Evolutionary conservation across 768 basidiomycete species (phyloP), one percentile per base, ranked within the genome.

Genomic region (Mycena alexandri): DNA sequence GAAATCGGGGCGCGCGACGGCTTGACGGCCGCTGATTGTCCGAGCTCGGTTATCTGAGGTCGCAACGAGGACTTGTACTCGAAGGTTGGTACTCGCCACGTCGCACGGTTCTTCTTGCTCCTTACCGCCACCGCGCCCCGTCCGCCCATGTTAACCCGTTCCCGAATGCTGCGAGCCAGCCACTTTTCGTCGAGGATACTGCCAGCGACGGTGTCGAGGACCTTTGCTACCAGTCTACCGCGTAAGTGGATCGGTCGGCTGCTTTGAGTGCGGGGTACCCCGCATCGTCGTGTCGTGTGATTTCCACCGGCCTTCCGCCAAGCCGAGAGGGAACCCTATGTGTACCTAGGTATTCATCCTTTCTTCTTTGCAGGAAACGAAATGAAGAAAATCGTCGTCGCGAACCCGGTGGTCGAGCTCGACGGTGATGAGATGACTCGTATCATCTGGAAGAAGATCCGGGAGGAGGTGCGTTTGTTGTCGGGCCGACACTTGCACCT

Each of bases 341-440:
- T n/a, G n/a, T n/a, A n/a, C n/a, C n/a, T n/a, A n/a, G n/a, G n/a
- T n/a, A 34, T 36, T 34, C 38, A 17, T 52, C 5, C 56, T 56
- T 38, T 48, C 25, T 24, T 47, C 65, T 61, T 64, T 61, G 29
- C 55, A 75, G 67, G 64, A 65, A 68, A 38, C 56, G 71, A 75
- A 47, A 75, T 76, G 73, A 50, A 56, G 77, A 93, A 92, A 78
- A 96, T 98, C 74, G 86, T 85, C 33, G 95, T 96, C 55, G 82
- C 87, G 75, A 95, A 96, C 75, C 95, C 95, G 8, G 88, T 98
- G 51, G 95, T 98, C 53, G 96, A 98, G 82, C 88, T 98, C 58
- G 96, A 98, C 78, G 96, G 96, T 52, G 96, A 98, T 80, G 97
- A 99, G 82, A 99, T 99, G 97, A 99, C 97, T 38, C 86, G 97